Evolutionary conservation across 352 stramenopile genomes (phyloP), one percentile per base, ranked within the genome.

Genomic region (Elongisporangium undulatum): DNA sequence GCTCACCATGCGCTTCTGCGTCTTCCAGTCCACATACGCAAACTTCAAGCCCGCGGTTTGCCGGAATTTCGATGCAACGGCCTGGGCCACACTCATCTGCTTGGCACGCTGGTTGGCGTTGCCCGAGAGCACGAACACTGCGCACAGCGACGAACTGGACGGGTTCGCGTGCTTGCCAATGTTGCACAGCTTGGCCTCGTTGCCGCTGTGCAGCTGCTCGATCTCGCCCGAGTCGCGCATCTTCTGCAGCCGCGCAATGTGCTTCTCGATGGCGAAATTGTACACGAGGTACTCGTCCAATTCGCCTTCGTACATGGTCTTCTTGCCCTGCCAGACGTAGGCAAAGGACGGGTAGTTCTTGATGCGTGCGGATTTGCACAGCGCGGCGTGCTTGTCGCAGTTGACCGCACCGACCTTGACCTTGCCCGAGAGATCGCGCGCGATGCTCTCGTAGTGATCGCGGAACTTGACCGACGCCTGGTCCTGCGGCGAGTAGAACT

Each of bases 181-280:
- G 49, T 91, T 90, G 69, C 85, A 94, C 26, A 94, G 59, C 58
- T 85, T 86, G 21, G 69, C 85, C 61, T 88, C 77, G 61, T 92
- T 94, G 19, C 82, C 75, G 17, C 66, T 62, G 53, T 94, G 75
- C 53, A 94, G 63, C 60, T 86, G 84, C 55, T 94, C 85, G 45
- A 94, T 64, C 51, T 86, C 79, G 8, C 82, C 84, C 3, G 69
- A 67, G 2, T 79, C 74, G 55, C 85, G 85, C 77, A 87, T 78
- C 29, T 71, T 79, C 55, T 88, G 74, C 21, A 92, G 63, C 13
- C 79, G 76, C 16, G 66, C 82, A 49, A 89, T 86, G 65, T 94
- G 82, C 49, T 89, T 89, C 54, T 92, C 81, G 57, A 92, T 79
- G 1, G 85, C 85, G 69, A 94, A 94, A 41, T 91, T 92, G 65